phyloP scores from a whole-genome alignment of 1,284 basidiomycete species.

The Lignosus rhinocerotis region DNA sequence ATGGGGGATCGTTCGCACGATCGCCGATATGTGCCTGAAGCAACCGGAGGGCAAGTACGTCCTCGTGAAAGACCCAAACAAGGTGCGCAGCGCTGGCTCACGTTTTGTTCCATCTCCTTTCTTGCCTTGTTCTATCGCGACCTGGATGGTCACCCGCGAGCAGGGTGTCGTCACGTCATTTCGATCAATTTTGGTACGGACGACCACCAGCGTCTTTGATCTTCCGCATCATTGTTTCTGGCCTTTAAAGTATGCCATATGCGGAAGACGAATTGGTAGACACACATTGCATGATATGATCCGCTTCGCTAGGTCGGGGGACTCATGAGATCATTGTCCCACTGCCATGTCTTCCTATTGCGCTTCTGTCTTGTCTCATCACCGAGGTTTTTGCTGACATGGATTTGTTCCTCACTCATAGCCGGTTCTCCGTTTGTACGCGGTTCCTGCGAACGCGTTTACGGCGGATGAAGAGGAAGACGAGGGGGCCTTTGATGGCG shows the following conservation, averaged over 20 bases:
- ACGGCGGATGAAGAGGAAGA: slow-evolving; percentile 60
- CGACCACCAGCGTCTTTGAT: slow-evolving; percentile 1
- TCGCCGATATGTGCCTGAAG: slow-evolving; percentile 91
- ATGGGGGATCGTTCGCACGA: slow-evolving; percentile 97
- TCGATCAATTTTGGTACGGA: slow-evolving; percentile 6
- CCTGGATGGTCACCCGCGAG: slow-evolving; percentile 3
- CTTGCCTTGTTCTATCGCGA: background rate
- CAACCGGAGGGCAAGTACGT: slow-evolving; percentile 97
- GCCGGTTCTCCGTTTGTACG: slow-evolving; percentile 93
- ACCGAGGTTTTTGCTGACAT: slow-evolving; percentile 7
- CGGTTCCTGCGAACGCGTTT: slow-evolving; percentile 88
- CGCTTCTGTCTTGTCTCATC: background rate
- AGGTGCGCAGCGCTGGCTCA: slow-evolving; percentile 54
- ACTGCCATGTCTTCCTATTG: slow-evolving; percentile 6
- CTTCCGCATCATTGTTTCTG: slow-evolving; percentile 12
- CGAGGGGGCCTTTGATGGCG: slow-evolving; percentile 52
- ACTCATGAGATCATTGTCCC: slow-evolving; percentile 10
- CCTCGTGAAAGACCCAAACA: slow-evolving; percentile 94
- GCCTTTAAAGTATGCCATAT: slow-evolving; percentile 5
- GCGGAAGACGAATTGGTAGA: slow-evolving; percentile 7
- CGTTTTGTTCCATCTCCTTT: slow-evolving; percentile 5
- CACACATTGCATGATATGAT: slow-evolving; percentile 7
- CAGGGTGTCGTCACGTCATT: slow-evolving; percentile 13
- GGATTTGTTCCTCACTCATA: slow-evolving; percentile 34
- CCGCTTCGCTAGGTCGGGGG: slow-evolving; percentile 1